phyloP scores from a whole-genome alignment of 441 rosid species.

The Codiaeum variegatum region DNA sequence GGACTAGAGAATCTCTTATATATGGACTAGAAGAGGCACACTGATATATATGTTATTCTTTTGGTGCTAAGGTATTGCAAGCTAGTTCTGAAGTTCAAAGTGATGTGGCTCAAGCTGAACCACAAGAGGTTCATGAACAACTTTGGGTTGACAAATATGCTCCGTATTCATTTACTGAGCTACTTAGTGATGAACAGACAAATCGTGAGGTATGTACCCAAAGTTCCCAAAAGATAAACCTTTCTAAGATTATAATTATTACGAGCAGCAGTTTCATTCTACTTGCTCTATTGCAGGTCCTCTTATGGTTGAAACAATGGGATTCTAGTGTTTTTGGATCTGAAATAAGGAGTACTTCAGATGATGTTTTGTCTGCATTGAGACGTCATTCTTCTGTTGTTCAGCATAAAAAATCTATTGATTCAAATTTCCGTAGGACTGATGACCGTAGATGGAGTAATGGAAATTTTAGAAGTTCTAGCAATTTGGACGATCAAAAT shows the following conservation, averaged over 20 bases:
- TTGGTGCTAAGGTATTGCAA: slow-evolving; percentile 61
- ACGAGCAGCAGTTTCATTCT: slow-evolving; percentile 13
- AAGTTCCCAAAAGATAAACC: slow-evolving; percentile 3
- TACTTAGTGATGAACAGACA: slow-evolving; percentile 95
- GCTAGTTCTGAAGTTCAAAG: slow-evolving; percentile 57
- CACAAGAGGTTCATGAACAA: slow-evolving; percentile 48
- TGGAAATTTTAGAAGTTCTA: slow-evolving; percentile 41
- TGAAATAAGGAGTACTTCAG: slow-evolving; percentile 87
- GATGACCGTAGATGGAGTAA: slow-evolving; percentile 46
- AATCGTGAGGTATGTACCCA: slow-evolving; percentile 75
- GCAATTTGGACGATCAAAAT: slow-evolving; percentile 34
- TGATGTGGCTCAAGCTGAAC: slow-evolving; percentile 38
- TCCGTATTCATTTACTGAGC: slow-evolving; percentile 94
- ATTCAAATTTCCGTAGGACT: slow-evolving; percentile 42
- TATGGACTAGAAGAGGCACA: background rate
- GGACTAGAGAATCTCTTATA: background rate
- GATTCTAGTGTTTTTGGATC: slow-evolving; percentile 97
- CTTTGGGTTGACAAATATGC: slow-evolving; percentile 98
- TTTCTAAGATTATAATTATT: slow-evolving; percentile 16
- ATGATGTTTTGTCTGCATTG: slow-evolving; percentile 82
- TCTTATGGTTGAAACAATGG: slow-evolving; percentile 98
- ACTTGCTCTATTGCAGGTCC: slow-evolving; percentile 53
- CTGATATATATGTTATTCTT: slow-evolving; percentile 15
- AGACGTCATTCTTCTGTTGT: slow-evolving; percentile 74
- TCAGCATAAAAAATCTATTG: slow-evolving; percentile 51